Evolutionary conservation across 2,329 filamentous ascomycete genomes (phyloP).

Genomic region (Colletotrichum truncatum): DNA sequence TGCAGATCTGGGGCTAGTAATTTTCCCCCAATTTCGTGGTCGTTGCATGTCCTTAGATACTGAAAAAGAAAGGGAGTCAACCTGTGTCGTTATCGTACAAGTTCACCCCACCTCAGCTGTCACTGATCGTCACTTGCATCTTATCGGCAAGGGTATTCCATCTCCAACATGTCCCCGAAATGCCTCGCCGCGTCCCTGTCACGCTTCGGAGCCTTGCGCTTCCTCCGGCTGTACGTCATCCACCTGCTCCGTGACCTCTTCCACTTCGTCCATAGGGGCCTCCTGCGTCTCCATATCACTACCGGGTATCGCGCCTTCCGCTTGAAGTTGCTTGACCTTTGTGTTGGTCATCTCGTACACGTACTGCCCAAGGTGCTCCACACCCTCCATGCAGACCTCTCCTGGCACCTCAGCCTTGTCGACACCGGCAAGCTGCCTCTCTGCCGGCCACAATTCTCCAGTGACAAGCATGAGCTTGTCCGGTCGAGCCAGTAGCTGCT

Average conservation of each 20-base stretch:
- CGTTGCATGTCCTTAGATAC: background rate
- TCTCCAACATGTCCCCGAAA: background rate
- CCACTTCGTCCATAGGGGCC: conserved; percentile 37
- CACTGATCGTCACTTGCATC: background rate
- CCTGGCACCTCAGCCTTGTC: conserved; percentile 60
- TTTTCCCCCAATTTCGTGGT: background rate
- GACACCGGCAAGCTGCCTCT: conserved; percentile 58
- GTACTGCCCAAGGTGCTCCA: conserved; percentile 96
- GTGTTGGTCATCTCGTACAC: conserved; percentile 94
- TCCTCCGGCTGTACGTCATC: conserved; percentile 34
- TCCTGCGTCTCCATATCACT: conserved; percentile 36
- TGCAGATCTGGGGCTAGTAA: background rate
- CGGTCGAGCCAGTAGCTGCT: conserved; percentile 77
- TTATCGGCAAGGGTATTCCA: background rate
- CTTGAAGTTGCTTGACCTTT: conserved; percentile 58
- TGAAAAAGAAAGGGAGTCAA: background rate
- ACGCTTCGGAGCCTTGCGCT: conserved; percentile 39
- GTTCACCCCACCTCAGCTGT: background rate
- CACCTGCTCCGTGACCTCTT: conserved; percentile 33
- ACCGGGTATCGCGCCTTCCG: conserved; percentile 37
- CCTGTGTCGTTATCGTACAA: background rate
- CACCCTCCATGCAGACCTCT: conserved; percentile 81
- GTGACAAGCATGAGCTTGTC: conserved; percentile 85
- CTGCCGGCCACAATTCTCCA: conserved; percentile 84
- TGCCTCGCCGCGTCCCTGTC: conserved; percentile 30